These are phyloP conservation scores for Eucalyptus tenuipes DNA, from an alignment of 345 rosid genomes.

Conservation along the genomic window DNA sequence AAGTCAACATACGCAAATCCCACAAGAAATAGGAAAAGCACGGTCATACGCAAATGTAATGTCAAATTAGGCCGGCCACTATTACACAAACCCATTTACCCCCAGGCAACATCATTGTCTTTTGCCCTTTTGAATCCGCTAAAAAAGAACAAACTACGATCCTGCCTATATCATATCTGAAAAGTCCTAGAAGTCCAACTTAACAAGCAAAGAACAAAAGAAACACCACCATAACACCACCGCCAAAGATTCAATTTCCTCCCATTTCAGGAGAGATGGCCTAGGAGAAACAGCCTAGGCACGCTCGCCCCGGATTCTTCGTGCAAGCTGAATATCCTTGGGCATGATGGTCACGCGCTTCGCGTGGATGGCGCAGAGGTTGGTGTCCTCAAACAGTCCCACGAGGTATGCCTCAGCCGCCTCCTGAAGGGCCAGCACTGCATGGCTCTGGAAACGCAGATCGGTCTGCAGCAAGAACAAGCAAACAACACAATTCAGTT, in stretches of 20 bases:
- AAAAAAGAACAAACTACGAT: neutral
- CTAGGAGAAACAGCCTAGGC: slow-evolving; percentile 16
- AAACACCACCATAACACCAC: neutral
- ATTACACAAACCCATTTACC: neutral
- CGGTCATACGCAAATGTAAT: neutral
- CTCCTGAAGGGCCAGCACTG: slow-evolving; percentile 82
- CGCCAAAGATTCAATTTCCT: neutral
- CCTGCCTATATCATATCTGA: neutral
- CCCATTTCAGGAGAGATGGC: neutral
- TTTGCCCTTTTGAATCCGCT: neutral
- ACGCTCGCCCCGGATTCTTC: slow-evolving; percentile 84
- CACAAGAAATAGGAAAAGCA: neutral
- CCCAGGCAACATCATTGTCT: neutral
- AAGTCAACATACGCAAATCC: neutral
- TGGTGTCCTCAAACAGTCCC: slow-evolving; percentile 90
- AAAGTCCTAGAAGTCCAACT: neutral
- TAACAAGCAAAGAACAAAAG: neutral
- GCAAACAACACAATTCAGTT: neutral
- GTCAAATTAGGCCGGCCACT: neutral
- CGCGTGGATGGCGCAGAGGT: slow-evolving; percentile 86
- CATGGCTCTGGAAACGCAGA: slow-evolving; percentile 90
- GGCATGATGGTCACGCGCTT: slow-evolving; percentile 96
- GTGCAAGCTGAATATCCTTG: slow-evolving; percentile 74
- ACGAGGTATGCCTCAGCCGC: slow-evolving; percentile 88
- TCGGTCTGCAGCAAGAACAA: slow-evolving; percentile 34